A percentile compares a stretch with the other conserved stretches of the same genome.
Evolutionary conservation across 768 basidiomycete genomes (phyloP).

Genomic region (Tylopilus plumbeoviolaceoides): DNA sequence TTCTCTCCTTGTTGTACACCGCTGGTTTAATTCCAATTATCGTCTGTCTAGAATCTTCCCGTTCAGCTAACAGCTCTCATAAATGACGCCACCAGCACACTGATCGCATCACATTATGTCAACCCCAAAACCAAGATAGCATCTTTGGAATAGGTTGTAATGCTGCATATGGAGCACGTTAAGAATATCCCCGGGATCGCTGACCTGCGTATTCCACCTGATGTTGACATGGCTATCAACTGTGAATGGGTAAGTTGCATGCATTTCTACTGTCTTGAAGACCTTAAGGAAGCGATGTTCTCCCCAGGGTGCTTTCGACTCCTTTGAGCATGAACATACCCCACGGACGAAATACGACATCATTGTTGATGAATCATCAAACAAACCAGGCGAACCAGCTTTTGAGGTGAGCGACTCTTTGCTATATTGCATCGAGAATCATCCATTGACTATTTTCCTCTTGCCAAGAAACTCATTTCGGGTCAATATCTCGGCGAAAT

Average conservation of each 20-base stretch:
- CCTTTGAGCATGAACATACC: slow-evolving; percentile 89
- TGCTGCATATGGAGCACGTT: slow-evolving; percentile 94
- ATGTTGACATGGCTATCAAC: slow-evolving; percentile 87
- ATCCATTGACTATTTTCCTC: neutral
- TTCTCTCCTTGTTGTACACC: neutral
- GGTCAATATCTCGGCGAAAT: slow-evolving; percentile 97
- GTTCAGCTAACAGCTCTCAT: slow-evolving; percentile 83
- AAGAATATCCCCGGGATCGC: slow-evolving; percentile 82
- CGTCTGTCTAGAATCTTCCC: slow-evolving; percentile 62
- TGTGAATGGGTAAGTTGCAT: slow-evolving; percentile 79
- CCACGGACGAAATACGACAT: slow-evolving; percentile 94
- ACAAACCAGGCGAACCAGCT: slow-evolving; percentile 94
- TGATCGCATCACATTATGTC: slow-evolving; percentile 96
- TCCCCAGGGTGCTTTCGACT: slow-evolving; percentile 90
- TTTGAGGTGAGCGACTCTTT: slow-evolving; percentile 59
- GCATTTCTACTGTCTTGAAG: neutral
- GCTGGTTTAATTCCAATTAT: neutral
- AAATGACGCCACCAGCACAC: slow-evolving; percentile 97
- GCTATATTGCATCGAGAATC: neutral
- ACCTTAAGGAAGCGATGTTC: neutral
- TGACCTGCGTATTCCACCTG: slow-evolving; percentile 60
- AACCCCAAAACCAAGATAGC: slow-evolving; percentile 85
- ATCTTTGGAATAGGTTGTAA: slow-evolving; percentile 99
- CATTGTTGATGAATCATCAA: slow-evolving; percentile 88
- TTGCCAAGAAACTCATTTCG: slow-evolving; percentile 82